Percentiles rank a stretch among this genome's conserved stretches.
Evolutionary conservation across 306 rosid genomes (phyloP).

Genomic region (Casuarina cunninghamiana): DNA sequence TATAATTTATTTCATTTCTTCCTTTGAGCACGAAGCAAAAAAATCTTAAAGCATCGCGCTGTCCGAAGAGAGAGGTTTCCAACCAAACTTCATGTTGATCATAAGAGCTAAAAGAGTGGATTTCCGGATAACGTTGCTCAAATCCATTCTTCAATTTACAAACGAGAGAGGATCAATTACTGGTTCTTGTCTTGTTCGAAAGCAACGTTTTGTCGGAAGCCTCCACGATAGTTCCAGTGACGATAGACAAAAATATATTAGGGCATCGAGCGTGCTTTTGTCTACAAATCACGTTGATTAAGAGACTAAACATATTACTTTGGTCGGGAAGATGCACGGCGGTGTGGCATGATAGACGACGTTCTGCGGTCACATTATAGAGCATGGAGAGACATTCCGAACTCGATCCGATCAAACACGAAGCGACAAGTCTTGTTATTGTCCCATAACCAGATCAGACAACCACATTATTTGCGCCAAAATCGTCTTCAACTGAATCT

Average conservation of each 20-base stretch:
- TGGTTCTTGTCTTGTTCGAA: background rate
- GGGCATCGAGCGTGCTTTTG: conserved; percentile 7
- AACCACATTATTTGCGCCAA: background rate
- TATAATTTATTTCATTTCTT: too few relatives aligned
- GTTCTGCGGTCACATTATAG: background rate
- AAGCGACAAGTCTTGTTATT: conserved; percentile 16
- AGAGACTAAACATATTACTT: background rate
- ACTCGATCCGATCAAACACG: conserved; percentile 17
- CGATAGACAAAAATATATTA: background rate
- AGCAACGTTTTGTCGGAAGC: background rate
- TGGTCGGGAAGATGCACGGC: conserved; percentile 20
- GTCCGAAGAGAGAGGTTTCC: too few relatives aligned
- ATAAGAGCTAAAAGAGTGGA: too few relatives aligned
- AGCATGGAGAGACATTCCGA: conserved; percentile 20
- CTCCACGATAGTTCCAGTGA: conserved; percentile 10
- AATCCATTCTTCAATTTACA: background rate
- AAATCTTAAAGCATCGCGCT: too few relatives aligned
- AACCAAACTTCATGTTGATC: too few relatives aligned
- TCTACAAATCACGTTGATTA: background rate
- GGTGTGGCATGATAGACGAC: conserved; percentile 16
- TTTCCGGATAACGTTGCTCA: background rate
- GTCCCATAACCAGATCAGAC: conserved; percentile 17
- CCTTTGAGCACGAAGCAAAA: too few relatives aligned
- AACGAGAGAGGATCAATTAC: background rate
- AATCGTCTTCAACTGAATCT: conserved; percentile 23